Percentiles rank a stretch among this genome's conserved stretches.
phyloP scores from a whole-genome alignment of 2,329 filamentous ascomycete species.

The Botrytis elliptica region DNA sequence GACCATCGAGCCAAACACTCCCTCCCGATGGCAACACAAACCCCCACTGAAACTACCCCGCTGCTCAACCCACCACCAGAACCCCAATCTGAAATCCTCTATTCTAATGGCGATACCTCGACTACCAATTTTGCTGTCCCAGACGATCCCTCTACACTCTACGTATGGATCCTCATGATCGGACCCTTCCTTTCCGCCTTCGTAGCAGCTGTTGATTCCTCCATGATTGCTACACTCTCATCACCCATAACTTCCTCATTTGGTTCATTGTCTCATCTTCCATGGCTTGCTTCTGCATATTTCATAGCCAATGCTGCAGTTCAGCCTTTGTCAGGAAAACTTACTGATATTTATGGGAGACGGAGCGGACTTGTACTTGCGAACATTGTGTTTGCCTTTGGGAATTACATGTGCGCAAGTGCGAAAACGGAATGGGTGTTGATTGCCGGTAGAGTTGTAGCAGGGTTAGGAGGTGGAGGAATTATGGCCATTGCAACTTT shows the following conservation, averaged over 20 bases:
- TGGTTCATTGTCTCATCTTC: conserved; percentile 51
- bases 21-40: conserved; percentile 6
- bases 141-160: background rate
- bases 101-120: conserved; percentile 1
- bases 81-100: background rate
- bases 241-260: conserved; percentile 19
- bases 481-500: conserved; percentile 51
- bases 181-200: conserved; percentile 17
- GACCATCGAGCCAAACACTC: background rate
- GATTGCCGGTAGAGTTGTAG: conserved; percentile 57
- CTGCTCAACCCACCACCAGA: background rate
- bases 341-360: conserved; percentile 69
- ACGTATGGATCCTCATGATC: conserved; percentile 3
- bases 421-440: conserved; percentile 62
- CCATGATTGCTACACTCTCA: conserved; percentile 20
- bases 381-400: conserved; percentile 63
- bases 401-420: conserved; percentile 63
- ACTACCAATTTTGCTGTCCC: background rate
- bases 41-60: background rate
- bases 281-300: conserved; percentile 59
- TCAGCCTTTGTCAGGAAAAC: conserved; percentile 71
- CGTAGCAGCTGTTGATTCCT: conserved; percentile 16
- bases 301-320: conserved; percentile 73
- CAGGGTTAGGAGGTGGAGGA: conserved; percentile 64
- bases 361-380: conserved; percentile 64